Evolutionary conservation across 176 grass and related monocot species (phyloP).

Genomic region (Oryza coarctata): DNA sequence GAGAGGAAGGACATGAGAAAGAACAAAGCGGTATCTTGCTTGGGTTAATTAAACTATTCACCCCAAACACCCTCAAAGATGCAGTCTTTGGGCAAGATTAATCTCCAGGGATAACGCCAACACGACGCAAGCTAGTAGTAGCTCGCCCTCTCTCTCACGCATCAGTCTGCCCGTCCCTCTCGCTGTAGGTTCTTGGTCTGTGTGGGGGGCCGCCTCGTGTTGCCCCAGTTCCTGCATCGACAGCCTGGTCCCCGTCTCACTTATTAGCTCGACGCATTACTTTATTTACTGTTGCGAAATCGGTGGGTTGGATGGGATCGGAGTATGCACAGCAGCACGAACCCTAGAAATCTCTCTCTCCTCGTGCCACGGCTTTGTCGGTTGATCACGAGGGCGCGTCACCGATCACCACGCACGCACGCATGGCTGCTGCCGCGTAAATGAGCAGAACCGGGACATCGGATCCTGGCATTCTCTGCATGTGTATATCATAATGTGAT

Average conservation of each 20-base stretch:
- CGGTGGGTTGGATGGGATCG: neutral
- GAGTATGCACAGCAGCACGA: neutral
- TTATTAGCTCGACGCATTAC: neutral
- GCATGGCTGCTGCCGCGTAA: neutral
- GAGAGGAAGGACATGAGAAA: neutral
- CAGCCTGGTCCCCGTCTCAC: constrained; percentile 29
- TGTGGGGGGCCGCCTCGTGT: neutral
- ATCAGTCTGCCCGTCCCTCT: constrained; percentile 11
- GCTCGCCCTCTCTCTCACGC: too few relatives aligned
- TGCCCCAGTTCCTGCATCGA: neutral
- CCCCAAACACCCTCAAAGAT: neutral
- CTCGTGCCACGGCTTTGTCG: constrained; percentile 15
- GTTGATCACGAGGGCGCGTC: constrained; percentile 33
- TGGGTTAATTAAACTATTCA: constrained; percentile 3
- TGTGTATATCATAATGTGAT: neutral
- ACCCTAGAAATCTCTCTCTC: neutral
- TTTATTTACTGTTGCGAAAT: neutral
- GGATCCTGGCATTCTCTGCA: neutral
- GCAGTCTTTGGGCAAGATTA: constrained; percentile 38
- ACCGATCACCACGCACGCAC: neutral
- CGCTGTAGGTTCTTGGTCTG: constrained; percentile 38
- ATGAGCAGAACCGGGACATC: constrained; percentile 5
- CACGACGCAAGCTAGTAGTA: neutral
- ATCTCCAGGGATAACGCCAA: constrained; percentile 11
- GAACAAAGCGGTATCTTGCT: constrained; percentile 27